Conservation (phyloP, 768 basidiomycete genomes). For the Sistotremastrum niveocremeum region DNA sequence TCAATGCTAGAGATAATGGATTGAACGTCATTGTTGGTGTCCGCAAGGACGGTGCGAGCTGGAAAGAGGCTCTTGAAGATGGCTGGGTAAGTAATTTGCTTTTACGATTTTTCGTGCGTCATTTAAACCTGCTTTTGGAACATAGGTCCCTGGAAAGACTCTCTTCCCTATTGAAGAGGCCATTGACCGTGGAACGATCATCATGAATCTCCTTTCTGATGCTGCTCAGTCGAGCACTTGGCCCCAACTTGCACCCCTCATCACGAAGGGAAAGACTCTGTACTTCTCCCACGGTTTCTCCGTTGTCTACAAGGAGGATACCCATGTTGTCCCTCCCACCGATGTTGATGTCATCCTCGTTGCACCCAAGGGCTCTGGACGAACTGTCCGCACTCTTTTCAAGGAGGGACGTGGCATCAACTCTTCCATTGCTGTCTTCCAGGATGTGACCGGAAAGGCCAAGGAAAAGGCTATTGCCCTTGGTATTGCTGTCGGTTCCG, state of each 20-base stretch:
- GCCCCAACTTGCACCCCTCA: constrained; percentile 77
- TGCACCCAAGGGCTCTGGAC: constrained; percentile 96
- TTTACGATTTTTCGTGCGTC: constrained; percentile 1
- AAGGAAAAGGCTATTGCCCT: constrained; percentile 94
- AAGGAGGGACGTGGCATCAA: constrained; percentile 99
- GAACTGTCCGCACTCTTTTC: constrained; percentile 98
- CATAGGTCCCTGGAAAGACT: constrained; percentile 85
- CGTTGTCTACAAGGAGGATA: constrained; percentile 95
- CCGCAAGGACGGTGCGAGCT: constrained; percentile 90
- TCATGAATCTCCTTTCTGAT: constrained; percentile 99
- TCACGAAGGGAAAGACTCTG: constrained; percentile 99
- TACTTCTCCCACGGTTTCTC: constrained; percentile 99
- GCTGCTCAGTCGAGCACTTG: constrained; percentile 98
- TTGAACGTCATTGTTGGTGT: constrained; percentile 98
- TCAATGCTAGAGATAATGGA: constrained; percentile 98
- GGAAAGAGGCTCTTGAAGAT: constrained; percentile 90
- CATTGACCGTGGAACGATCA: constrained; percentile 88
- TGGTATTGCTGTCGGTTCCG: constrained; percentile 89
- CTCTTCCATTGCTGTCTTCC: constrained; percentile 87
- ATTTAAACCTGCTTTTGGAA: background rate
- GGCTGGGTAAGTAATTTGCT: constrained; percentile 61
- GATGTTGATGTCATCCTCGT: constrained; percentile 99
- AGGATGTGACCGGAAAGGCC: constrained; percentile 96
- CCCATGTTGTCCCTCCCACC: constrained; percentile 77
- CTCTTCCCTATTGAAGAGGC: constrained; percentile 98